Evolutionary conservation across 2,329 filamentous ascomycete species (phyloP).

Genomic region (Stagonosporopsis cucurbitacearum): DNA sequence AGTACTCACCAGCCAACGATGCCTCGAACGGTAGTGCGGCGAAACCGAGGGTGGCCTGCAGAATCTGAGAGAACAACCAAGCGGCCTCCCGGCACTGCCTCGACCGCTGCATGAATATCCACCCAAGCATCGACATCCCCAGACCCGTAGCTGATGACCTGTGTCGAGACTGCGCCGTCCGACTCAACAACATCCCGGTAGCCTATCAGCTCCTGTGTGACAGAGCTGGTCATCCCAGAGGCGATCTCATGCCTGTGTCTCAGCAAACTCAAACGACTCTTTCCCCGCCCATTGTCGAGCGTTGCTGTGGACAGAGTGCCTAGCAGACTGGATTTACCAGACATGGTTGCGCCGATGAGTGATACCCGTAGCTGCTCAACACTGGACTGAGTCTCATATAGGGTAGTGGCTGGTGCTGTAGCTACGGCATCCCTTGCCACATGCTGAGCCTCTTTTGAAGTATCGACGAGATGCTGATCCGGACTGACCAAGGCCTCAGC

Average conservation of each 20-base stretch:
- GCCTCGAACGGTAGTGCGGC: conserved; percentile 85
- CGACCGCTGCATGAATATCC: conserved; percentile 84
- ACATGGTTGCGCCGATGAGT: conserved; percentile 85
- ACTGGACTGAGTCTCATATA: conserved; percentile 14
- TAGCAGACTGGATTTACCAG: conserved; percentile 89
- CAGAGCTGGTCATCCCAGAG: conserved; percentile 90
- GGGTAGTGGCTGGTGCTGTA: background rate
- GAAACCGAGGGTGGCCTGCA: conserved; percentile 86
- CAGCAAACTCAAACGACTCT: conserved; percentile 83
- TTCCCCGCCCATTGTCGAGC: conserved; percentile 89
- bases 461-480: conserved; percentile 38
- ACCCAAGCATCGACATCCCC: conserved; percentile 91
- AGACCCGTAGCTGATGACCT: conserved; percentile 82
- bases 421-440: background rate
- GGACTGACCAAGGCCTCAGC: conserved; percentile 90
- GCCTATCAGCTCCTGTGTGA: conserved; percentile 91
- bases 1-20: conserved; percentile 77
- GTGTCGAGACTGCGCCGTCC: conserved; percentile 25
- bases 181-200: conserved; percentile 59
- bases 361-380: conserved; percentile 80
- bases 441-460: conserved; percentile 20
- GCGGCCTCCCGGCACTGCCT: conserved; percentile 71
- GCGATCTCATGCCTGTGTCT: conserved; percentile 93
- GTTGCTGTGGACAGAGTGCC: conserved; percentile 87
- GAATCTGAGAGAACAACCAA: conserved; percentile 91